Evolutionary conservation across 805 yeast species (phyloP).

Genomic region (Yamadazyma insecticola): DNA sequence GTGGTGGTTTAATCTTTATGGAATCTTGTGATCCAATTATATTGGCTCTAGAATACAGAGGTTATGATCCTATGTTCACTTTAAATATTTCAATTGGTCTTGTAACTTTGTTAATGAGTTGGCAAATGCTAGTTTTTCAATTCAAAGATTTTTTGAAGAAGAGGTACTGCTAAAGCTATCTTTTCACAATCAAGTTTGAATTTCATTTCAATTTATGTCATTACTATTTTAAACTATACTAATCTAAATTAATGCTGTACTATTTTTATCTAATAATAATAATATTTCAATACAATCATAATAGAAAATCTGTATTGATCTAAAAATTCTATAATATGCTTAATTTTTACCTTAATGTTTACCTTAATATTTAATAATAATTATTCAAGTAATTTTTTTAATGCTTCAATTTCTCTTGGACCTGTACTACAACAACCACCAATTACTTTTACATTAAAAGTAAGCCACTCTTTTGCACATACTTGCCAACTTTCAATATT

Average conservation of each 20-base stretch:
- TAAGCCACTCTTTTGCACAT: constrained; percentile 5
- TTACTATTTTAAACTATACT: too few species aligned
- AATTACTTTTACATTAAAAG: constrained; percentile 35
- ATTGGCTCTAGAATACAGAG: constrained; percentile 64
- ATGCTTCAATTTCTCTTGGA: constrained; percentile 28
- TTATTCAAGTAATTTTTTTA: background rate
- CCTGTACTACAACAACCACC: constrained; percentile 79
- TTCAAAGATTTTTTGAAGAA: constrained; percentile 45
- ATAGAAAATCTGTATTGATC: too few species aligned
- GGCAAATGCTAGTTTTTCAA: constrained; percentile 72
- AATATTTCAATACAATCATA: too few species aligned
- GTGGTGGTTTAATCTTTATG: constrained; percentile 92
- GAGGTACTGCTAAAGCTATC: too few species aligned
- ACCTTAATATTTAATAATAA: too few species aligned
- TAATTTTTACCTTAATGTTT: too few species aligned
- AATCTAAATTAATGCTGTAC: too few species aligned
- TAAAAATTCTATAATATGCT: too few species aligned
- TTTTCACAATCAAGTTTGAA: too few species aligned
- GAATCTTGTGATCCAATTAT: constrained; percentile 85
- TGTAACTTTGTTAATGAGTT: constrained; percentile 76
- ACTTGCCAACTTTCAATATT: constrained; percentile 24
- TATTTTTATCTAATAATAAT: too few species aligned
- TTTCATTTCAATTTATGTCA: too few species aligned
- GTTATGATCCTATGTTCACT: constrained; percentile 86
- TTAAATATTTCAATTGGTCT: constrained; percentile 81